Evolutionary conservation across 192 early-diverging fungal species (phyloP).

Genomic region (Rhizophagus prolifer): DNA sequence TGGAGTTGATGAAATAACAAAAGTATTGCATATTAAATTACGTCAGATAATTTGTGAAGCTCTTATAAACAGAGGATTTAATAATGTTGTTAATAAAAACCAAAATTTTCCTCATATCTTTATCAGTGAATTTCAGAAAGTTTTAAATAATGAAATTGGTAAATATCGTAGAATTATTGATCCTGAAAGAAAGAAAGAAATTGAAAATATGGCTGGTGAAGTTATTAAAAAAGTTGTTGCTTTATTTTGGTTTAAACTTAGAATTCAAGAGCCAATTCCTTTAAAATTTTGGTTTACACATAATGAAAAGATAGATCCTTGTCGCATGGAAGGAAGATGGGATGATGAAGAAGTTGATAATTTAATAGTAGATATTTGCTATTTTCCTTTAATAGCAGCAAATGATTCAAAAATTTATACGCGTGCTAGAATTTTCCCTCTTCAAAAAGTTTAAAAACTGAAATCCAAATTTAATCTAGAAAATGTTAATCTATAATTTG

Average conservation of each 20-base stretch:
- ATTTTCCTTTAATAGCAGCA: neutral
- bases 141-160: neutral
- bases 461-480: no score
- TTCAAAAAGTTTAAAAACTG: no score
- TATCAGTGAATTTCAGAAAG: no score
- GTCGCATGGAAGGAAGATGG: neutral
- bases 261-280: constrained; percentile 7
- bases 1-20: neutral
- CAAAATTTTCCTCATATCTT: no score
- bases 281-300: no score
- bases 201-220: neutral
- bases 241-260: neutral
- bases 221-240: neutral
- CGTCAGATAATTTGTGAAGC: neutral
- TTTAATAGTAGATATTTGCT: neutral
- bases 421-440: no score
- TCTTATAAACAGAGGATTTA: neutral
- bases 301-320: no score
- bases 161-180: neutral
- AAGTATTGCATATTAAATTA: neutral
- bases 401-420: neutral
- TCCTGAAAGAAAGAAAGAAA: neutral
- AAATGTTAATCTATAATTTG: no score
- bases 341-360: neutral
- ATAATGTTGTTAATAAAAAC: neutral